phyloP scores from a whole-genome alignment of 768 basidiomycete species.

The Naganishia antarctica region DNA sequence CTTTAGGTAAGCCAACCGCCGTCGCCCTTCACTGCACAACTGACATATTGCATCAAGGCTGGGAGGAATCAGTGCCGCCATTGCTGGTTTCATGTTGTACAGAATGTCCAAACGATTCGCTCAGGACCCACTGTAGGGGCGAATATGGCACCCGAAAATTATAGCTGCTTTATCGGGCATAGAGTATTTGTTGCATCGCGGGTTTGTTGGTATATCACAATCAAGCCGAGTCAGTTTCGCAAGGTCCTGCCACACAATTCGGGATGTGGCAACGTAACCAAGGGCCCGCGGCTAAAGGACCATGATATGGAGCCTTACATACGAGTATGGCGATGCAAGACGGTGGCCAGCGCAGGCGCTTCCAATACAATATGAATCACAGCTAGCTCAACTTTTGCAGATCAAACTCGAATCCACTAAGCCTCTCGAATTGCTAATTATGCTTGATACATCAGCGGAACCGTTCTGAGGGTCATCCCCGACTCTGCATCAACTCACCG shows the following conservation, averaged over 20 bases:
- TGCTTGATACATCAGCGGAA: not conserved
- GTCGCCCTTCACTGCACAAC: not conserved
- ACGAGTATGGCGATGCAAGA: no score
- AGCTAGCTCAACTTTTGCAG: slow-evolving; percentile 9
- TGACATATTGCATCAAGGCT: not conserved
- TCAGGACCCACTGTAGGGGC: slow-evolving; percentile 1
- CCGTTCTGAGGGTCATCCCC: no score
- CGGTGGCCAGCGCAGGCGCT: no score
- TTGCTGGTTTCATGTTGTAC: slow-evolving; percentile 25
- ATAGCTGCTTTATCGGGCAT: no score
- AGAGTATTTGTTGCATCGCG: no score
- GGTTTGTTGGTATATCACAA: no score
- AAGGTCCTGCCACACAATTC: no score
- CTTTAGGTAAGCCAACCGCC: slow-evolving; percentile 60
- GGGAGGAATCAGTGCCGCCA: slow-evolving; percentile 26
- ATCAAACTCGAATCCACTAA: slow-evolving; percentile 16
- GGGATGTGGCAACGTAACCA: no score
- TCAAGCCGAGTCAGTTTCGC: no score
- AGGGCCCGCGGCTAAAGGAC: no score
- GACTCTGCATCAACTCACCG: slow-evolving; percentile 29
- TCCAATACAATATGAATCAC: no score
- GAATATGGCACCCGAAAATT: not conserved
- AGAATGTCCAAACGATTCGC: slow-evolving; percentile 23
- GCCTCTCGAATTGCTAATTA: slow-evolving; percentile 7
- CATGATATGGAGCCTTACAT: no score